These are phyloP conservation scores for Phlebiopsis flavidoalba DNA, from an alignment of 768 basidiomycete species.

Conservation along the genomic window DNA sequence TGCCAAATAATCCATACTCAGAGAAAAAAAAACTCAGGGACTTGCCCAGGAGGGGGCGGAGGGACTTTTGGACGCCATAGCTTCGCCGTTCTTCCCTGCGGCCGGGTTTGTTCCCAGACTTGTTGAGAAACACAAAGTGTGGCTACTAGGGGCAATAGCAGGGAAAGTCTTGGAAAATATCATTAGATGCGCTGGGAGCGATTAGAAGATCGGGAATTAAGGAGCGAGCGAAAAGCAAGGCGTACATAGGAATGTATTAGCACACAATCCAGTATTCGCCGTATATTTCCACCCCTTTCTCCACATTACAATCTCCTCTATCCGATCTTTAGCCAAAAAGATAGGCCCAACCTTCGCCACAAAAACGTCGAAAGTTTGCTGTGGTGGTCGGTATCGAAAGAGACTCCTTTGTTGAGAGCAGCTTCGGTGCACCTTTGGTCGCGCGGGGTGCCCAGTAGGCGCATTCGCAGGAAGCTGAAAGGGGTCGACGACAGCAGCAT, in stretches of 20 bases:
- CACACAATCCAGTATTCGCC: slow-evolving; percentile 59
- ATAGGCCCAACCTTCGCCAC: slow-evolving; percentile 69
- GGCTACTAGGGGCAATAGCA: slow-evolving; percentile 62
- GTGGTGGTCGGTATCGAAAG: slow-evolving; percentile 76
- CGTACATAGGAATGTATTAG: slow-evolving; percentile 78
- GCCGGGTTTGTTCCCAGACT: slow-evolving; percentile 61
- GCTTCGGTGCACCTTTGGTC: slow-evolving; percentile 22
- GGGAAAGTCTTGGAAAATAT: slow-evolving; percentile 66
- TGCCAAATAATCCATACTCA: slow-evolving; percentile 75
- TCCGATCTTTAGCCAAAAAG: slow-evolving; percentile 85
- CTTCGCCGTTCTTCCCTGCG: slow-evolving; percentile 12
- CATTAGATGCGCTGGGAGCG: slow-evolving; percentile 53
- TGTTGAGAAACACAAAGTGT: slow-evolving; percentile 59
- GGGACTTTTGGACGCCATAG: slow-evolving; percentile 13
- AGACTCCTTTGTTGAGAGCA: slow-evolving; percentile 59
- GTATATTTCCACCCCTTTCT: slow-evolving; percentile 71
- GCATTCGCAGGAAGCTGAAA: slow-evolving; percentile 5
- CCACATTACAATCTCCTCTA: slow-evolving; percentile 86
- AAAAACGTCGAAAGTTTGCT: slow-evolving; percentile 77
- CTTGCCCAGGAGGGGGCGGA: slow-evolving; percentile 30
- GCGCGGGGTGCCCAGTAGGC: slow-evolving; percentile 12
- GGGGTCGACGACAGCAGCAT: neutral
- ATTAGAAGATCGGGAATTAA: neutral
- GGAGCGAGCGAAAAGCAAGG: slow-evolving; percentile 13
- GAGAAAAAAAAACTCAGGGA: too few species aligned